phyloP scores from a whole-genome alignment of 2,329 filamentous ascomycete species.

The Fusarium nanum region DNA sequence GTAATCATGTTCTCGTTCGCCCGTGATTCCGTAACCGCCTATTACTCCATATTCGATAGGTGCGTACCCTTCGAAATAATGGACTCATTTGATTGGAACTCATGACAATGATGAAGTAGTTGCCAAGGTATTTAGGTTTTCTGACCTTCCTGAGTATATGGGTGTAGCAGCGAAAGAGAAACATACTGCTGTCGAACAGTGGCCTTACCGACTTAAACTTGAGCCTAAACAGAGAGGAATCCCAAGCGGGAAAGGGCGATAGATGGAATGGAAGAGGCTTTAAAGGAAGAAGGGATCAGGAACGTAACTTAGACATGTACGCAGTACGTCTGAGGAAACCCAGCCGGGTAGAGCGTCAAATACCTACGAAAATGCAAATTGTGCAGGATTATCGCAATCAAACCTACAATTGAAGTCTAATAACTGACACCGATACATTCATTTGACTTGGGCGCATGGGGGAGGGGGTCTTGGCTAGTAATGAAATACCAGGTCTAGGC shows the following conservation, averaged over 20 bases:
- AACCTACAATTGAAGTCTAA: too few relatives aligned
- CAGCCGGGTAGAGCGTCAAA: too few relatives aligned
- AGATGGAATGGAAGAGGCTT: constrained; percentile 15
- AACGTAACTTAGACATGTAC: too few relatives aligned
- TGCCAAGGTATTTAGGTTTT: neutral
- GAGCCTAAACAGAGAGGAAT: neutral
- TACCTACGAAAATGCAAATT: too few relatives aligned
- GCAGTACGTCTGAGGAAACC: too few relatives aligned
- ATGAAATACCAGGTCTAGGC: too few relatives aligned
- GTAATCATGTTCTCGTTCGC: neutral
- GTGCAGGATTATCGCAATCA: too few relatives aligned
- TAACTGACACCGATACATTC: too few relatives aligned
- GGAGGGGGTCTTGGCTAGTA: too few relatives aligned
- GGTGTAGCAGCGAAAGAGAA: constrained; percentile 1
- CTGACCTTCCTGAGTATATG: neutral
- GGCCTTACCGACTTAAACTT: constrained; percentile 8
- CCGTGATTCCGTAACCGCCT: neutral
- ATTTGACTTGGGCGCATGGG: too few relatives aligned
- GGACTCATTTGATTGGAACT: neutral
- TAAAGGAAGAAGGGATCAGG: too few relatives aligned
- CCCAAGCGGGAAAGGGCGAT: neutral
- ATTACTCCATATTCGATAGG: neutral
- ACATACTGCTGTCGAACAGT: constrained; percentile 22
- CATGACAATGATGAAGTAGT: neutral
- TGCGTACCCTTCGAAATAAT: neutral